A percentile compares a stretch with the other conserved stretches of the same genome.
These are phyloP conservation scores for Backusella circina DNA, from an alignment of 192 early-diverging fungal genomes.

Conservation along the genomic window DNA sequence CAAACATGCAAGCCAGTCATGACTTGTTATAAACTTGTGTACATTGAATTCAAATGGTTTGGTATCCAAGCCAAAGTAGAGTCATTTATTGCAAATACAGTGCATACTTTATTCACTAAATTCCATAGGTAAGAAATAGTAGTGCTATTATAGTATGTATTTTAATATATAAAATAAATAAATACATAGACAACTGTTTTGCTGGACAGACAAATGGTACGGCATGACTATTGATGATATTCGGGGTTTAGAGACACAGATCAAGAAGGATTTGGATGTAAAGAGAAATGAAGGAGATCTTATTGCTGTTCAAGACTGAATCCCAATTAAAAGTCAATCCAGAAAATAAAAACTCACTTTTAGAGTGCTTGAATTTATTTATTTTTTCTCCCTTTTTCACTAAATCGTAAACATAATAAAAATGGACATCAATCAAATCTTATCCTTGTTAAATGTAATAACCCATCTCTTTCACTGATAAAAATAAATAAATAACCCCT, in stretches of 20 bases:
- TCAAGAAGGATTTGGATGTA: constrained; percentile 56
- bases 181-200: constrained; percentile 59
- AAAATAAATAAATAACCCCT: background rate
- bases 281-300: constrained; percentile 16
- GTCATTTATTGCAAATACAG: constrained; percentile 54
- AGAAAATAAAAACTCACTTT: background rate
- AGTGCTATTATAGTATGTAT: no score
- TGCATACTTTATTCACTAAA: constrained; percentile 54
- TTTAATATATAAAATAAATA: background rate
- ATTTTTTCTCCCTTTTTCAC: background rate
- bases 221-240: constrained; percentile 72
- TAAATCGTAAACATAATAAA: background rate
- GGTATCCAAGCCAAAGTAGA: constrained; percentile 66
- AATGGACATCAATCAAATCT: constrained; percentile 17
- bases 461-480: background rate
- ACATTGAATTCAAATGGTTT: constrained; percentile 76
- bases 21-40: constrained; percentile 81
- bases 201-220: constrained; percentile 72
- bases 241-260: constrained; percentile 60
- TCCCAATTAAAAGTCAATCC: no score
- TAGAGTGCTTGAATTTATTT: no score
- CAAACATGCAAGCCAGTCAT: constrained; percentile 65
- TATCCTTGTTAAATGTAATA: constrained; percentile 11
- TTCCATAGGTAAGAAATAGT: constrained; percentile 54
- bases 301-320: background rate